Conservation (phyloP, 352 stramenopile species). For the Blastocystis sp. region DNA sequence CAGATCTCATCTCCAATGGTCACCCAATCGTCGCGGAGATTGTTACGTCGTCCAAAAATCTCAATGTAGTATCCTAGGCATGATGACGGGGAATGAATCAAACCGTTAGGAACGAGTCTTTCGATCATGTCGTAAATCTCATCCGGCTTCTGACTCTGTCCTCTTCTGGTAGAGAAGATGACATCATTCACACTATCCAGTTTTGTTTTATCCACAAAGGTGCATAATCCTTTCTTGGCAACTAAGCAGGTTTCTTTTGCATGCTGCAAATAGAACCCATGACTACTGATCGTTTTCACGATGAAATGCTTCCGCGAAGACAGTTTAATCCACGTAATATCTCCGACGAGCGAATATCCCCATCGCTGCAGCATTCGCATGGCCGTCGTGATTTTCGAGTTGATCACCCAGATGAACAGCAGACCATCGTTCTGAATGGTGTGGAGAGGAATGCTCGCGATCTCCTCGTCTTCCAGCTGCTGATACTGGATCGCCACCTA, state of each 20-base stretch:
- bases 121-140: slow-evolving; percentile 62
- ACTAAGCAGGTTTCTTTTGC: slow-evolving; percentile 62
- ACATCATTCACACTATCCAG: slow-evolving; percentile 59
- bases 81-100: too few species aligned
- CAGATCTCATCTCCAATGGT: slow-evolving; percentile 42
- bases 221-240: slow-evolving; percentile 56
- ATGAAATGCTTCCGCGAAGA: slow-evolving; percentile 59
- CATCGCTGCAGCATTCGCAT: slow-evolving; percentile 60
- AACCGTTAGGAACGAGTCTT: slow-evolving; percentile 25
- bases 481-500: slow-evolving; percentile 60
- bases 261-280: slow-evolving; percentile 62
- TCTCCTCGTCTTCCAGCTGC: slow-evolving; percentile 58
- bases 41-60: slow-evolving; percentile 13
- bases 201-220: not conserved
- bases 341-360: slow-evolving; percentile 59
- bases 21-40: slow-evolving; percentile 19
- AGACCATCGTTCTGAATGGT: slow-evolving; percentile 59
- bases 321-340: slow-evolving; percentile 61
- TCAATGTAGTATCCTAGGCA: not conserved
- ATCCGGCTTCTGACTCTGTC: slow-evolving; percentile 61
- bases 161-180: slow-evolving; percentile 59
- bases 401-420: slow-evolving; percentile 62
- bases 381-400: slow-evolving; percentile 60
- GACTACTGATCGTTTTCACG: too few species aligned
- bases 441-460: slow-evolving; percentile 59